A percentile compares a stretch with the other conserved stretches of the same genome.
Evolutionary conservation across 768 basidiomycete species (phyloP).

Genomic region (Pleurotus platypus): DNA sequence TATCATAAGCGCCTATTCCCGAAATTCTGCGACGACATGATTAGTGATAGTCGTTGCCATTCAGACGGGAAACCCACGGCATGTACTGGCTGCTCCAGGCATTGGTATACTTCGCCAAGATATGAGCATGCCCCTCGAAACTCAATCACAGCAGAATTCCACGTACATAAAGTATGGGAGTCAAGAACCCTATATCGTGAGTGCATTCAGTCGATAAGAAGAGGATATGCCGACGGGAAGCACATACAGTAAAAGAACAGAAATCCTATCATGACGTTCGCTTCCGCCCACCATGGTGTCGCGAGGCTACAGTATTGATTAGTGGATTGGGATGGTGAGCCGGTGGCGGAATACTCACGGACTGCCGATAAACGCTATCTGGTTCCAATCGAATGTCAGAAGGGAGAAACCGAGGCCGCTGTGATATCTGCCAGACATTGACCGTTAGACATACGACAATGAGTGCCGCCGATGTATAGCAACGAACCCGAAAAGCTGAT

Average conservation of each 20-base stretch:
- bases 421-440: slow-evolving; percentile 30
- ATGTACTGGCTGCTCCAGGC: slow-evolving; percentile 57
- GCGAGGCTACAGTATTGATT: slow-evolving; percentile 30
- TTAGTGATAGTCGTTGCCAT: background rate
- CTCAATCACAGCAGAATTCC: background rate
- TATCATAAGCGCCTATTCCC: slow-evolving; percentile 54
- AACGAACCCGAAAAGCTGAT: slow-evolving; percentile 52
- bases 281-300: slow-evolving; percentile 69
- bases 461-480: background rate
- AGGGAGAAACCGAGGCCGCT: slow-evolving; percentile 51
- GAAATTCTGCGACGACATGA: slow-evolving; percentile 31
- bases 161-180: slow-evolving; percentile 44
- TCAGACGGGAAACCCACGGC: slow-evolving; percentile 35
- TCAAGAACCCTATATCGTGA: slow-evolving; percentile 38
- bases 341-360: slow-evolving; percentile 36
- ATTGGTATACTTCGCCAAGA: slow-evolving; percentile 38
- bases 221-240: background rate
- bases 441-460: background rate
- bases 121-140: slow-evolving; percentile 11
- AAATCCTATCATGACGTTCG: slow-evolving; percentile 62
- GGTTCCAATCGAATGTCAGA: slow-evolving; percentile 58
- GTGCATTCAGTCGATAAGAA: background rate
- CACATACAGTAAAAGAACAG: slow-evolving; percentile 60
- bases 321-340: slow-evolving; percentile 6
- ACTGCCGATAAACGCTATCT: slow-evolving; percentile 67